Conservation (phyloP, 257 asterid species). For the Echites panduratus region DNA sequence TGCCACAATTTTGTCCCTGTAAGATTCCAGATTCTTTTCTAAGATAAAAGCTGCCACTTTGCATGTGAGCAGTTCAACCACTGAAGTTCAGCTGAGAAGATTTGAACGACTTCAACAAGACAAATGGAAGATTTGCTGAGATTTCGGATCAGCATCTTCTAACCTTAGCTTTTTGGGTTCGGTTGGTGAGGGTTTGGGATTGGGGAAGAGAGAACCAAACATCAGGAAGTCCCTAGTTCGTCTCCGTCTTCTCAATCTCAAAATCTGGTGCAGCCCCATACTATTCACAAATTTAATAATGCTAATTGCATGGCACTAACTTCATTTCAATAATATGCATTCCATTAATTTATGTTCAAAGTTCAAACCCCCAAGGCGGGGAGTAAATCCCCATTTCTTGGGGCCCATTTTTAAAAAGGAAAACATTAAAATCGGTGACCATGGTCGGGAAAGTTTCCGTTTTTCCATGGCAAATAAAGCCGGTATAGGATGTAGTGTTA, state of each 20-base stretch:
- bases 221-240: conserved; percentile 17
- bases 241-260: conserved; percentile 7
- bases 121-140: conserved; percentile 15
- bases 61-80: conserved; percentile 47
- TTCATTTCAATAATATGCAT: conserved; percentile 19
- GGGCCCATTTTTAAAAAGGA: conserved; percentile 17
- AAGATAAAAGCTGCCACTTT: conserved; percentile 7
- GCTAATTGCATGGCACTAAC: conserved; percentile 15
- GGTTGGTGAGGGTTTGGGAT: background rate
- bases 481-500: background rate
- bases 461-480: conserved; percentile 24
- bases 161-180: background rate
- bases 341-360: conserved; percentile 31
- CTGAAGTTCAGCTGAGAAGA: conserved; percentile 8
- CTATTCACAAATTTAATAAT: conserved; percentile 20
- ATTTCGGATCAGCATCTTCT: conserved; percentile 7
- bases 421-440: conserved; percentile 33
- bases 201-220: background rate
- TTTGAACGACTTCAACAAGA: background rate
- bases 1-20: conserved; percentile 7
- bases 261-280: conserved; percentile 21
- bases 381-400: conserved; percentile 33
- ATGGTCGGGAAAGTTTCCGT: conserved; percentile 37
- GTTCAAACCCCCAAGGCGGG: conserved; percentile 31
- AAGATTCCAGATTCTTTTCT: conserved; percentile 22